Conservation (phyloP, 2,329 filamentous ascomycete genomes). For the Pyricularia pennisetigena region DNA sequence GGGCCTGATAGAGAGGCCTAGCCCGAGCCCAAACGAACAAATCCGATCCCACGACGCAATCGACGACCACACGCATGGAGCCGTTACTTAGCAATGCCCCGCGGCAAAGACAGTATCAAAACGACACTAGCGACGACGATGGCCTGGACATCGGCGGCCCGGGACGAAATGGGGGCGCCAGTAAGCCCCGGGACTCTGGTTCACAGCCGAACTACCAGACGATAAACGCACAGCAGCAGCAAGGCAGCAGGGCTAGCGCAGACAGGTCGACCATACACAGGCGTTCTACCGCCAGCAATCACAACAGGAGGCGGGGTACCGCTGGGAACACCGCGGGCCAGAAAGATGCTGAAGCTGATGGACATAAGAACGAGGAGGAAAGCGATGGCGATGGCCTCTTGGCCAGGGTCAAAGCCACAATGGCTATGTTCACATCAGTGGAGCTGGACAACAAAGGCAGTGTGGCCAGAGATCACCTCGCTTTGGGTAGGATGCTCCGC, state of each 20-base stretch:
- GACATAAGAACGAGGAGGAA: slow-evolving; percentile 4
- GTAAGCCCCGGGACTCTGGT: background rate
- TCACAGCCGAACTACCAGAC: slow-evolving; percentile 4
- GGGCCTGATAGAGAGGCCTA: background rate
- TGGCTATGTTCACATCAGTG: slow-evolving; percentile 46
- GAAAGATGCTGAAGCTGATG: background rate
- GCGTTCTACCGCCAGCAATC: background rate
- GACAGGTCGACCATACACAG: background rate
- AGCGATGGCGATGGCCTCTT: slow-evolving; percentile 11
- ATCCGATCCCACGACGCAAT: background rate
- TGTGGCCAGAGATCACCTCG: slow-evolving; percentile 73
- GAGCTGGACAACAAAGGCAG: slow-evolving; percentile 82
- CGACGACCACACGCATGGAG: slow-evolving; percentile 2
- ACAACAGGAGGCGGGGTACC: background rate
- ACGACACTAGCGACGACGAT: background rate
- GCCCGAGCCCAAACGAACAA: slow-evolving; percentile 1
- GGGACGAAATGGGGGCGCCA: background rate
- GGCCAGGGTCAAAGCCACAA: slow-evolving; percentile 33
- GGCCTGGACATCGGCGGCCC: background rate
- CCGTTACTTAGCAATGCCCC: background rate
- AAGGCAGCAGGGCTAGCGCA: background rate
- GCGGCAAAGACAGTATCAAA: background rate
- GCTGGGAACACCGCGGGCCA: background rate
- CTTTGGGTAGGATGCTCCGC: slow-evolving; percentile 47
- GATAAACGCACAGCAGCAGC: background rate